Evolutionary conservation across 2,329 filamentous ascomycete species (phyloP).

Genomic region (Colletotrichum eleusines): DNA sequence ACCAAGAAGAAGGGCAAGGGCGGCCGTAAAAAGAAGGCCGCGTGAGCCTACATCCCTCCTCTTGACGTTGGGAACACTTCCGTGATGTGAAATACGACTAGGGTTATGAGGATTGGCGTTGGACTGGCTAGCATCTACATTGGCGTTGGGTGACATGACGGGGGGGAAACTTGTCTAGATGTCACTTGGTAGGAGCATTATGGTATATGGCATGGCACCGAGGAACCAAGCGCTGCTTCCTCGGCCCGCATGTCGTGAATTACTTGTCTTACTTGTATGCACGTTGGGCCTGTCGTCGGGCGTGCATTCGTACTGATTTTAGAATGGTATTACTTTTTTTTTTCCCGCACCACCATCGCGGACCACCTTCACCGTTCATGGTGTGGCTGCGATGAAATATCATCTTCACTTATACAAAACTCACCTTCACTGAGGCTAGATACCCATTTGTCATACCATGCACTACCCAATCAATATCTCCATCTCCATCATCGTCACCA

Average conservation of each 20-base stretch:
- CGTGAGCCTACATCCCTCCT: constrained; percentile 22
- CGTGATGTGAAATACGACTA: constrained; percentile 39
- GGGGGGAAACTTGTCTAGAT: constrained; percentile 27
- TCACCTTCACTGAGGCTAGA: constrained; percentile 7
- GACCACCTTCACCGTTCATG: background rate
- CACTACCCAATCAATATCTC: background rate
- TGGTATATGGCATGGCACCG: constrained; percentile 30
- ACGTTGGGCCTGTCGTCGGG: constrained; percentile 29
- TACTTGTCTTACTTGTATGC: constrained; percentile 35
- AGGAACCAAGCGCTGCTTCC: constrained; percentile 40
- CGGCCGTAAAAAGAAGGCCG: constrained; percentile 64
- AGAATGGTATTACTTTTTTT: constrained; percentile 21
- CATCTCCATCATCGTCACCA: background rate
- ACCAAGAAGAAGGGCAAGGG: constrained; percentile 62
- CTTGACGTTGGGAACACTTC: constrained; percentile 1
- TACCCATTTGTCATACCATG: background rate
- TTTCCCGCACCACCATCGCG: background rate
- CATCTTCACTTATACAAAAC: constrained; percentile 30
- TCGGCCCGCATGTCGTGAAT: constrained; percentile 35
- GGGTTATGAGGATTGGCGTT: constrained; percentile 45
- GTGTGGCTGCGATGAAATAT: background rate
- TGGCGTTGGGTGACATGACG: constrained; percentile 45
- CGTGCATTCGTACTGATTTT: constrained; percentile 17
- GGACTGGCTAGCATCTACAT: constrained; percentile 45
- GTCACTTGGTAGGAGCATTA: constrained; percentile 34